phyloP scores from a whole-genome alignment of 1,284 basidiomycete species.

The Ustilago bromivora region DNA sequence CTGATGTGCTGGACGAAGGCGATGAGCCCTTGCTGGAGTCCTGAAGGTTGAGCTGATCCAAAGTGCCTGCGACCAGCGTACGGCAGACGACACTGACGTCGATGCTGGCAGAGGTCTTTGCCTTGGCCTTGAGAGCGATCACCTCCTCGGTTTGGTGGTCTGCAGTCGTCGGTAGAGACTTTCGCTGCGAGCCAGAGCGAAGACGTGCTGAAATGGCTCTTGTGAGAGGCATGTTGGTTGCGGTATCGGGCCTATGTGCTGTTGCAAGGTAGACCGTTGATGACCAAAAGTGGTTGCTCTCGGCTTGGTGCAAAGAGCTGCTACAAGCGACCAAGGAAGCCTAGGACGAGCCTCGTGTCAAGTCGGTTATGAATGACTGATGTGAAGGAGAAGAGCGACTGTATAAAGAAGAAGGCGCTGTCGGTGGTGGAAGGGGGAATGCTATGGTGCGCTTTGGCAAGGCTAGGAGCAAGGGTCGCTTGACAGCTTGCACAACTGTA shows the following conservation, averaged over 20 bases:
- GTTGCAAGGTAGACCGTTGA: not conserved
- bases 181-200: conserved; percentile 24
- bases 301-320: not conserved
- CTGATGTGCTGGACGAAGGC: conserved; percentile 13
- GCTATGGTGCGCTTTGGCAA: not conserved
- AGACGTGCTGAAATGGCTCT: conserved; percentile 41
- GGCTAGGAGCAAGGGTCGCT: not conserved
- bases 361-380: not conserved
- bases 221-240: conserved; percentile 38
- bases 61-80: conserved; percentile 27
- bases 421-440: not conserved
- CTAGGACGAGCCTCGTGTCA: not conserved
- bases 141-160: conserved; percentile 21
- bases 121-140: conserved; percentile 28
- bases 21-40: conserved; percentile 24
- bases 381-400: not conserved
- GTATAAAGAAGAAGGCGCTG: not conserved
- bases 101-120: conserved; percentile 11
- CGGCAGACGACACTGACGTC: conserved; percentile 9
- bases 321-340: not conserved
- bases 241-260: not conserved
- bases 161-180: conserved; percentile 6
- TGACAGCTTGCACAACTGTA: conserved; percentile 3
- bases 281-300: not conserved
- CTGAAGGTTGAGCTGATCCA: conserved; percentile 32